A percentile compares a stretch with the other conserved stretches of the same genome.
phyloP scores from a whole-genome alignment of 257 asterid species.

The Solanum stenotomum region DNA sequence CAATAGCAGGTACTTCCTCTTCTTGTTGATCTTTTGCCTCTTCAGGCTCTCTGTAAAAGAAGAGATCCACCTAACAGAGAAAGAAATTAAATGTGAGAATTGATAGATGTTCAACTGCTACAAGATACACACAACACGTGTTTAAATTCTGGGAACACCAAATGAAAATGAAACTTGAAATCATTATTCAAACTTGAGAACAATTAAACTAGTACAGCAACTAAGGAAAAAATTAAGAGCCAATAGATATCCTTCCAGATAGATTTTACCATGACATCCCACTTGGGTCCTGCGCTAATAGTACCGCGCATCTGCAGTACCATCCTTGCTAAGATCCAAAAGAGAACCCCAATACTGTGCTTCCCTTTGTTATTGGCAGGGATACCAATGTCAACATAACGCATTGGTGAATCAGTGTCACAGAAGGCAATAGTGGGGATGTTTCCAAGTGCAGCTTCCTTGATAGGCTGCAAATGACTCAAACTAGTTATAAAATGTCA shows the following conservation, averaged over 20 bases:
- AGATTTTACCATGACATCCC: slow-evolving; percentile 35
- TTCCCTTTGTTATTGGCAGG: slow-evolving; percentile 52
- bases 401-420: slow-evolving; percentile 46
- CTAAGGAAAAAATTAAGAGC: neutral
- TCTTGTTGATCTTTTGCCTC: slow-evolving; percentile 37
- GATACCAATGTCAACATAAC: slow-evolving; percentile 41
- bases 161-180: neutral
- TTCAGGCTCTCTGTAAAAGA: slow-evolving; percentile 10
- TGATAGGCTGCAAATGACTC: slow-evolving; percentile 32
- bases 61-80: slow-evolving; percentile 32
- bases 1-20: slow-evolving; percentile 27
- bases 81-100: neutral
- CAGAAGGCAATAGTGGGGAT: slow-evolving; percentile 46
- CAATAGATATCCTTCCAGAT: neutral
- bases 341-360: slow-evolving; percentile 42
- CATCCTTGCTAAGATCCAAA: slow-evolving; percentile 47
- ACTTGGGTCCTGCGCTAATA: slow-evolving; percentile 33
- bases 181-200: neutral
- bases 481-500: neutral
- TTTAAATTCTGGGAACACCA: neutral
- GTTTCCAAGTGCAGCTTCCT: slow-evolving; percentile 37
- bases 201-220: neutral
- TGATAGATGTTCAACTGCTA: neutral
- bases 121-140: neutral
- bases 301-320: slow-evolving; percentile 44